Conservation (phyloP, 305 asterid genomes). For the Solanum aculeatissimum region DNA sequence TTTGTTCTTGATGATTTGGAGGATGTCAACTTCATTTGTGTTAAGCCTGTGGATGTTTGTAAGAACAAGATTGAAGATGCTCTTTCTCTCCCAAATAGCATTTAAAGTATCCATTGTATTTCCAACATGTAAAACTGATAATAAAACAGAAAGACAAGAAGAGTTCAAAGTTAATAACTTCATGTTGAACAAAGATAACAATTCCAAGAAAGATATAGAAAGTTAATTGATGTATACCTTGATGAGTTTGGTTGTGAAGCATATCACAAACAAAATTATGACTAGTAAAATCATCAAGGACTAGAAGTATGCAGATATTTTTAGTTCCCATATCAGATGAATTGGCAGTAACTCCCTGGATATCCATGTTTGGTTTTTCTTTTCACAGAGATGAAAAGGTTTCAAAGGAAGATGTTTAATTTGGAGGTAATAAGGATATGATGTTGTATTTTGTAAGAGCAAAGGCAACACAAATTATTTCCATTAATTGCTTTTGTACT, state of each 20-base stretch:
- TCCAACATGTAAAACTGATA: constrained; percentile 45
- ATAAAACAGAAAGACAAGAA: not conserved
- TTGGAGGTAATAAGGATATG: not conserved
- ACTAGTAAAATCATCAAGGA: constrained; percentile 34
- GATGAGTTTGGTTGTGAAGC: constrained; percentile 29
- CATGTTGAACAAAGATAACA: not conserved
- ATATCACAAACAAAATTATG: constrained; percentile 27
- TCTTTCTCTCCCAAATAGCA: constrained; percentile 31
- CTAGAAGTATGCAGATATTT: constrained; percentile 33
- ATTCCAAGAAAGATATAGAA: not conserved
- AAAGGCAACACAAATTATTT: not conserved
- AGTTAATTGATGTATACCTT: constrained; percentile 28
- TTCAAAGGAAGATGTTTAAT: not conserved
- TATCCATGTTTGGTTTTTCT: constrained; percentile 9
- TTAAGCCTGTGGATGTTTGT: constrained; percentile 40
- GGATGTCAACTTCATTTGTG: constrained; percentile 16
- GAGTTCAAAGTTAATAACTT: not conserved
- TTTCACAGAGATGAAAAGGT: not conserved
- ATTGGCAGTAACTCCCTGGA: not conserved
- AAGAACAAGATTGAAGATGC: constrained; percentile 31
- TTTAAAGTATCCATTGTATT: constrained; percentile 25
- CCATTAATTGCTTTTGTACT: not conserved
- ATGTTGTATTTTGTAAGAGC: not conserved
- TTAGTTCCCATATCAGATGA: constrained; percentile 18
- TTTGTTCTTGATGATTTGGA: constrained; percentile 19